phyloP scores from a whole-genome alignment of 768 basidiomycete genomes.

The Gymnopilus junonius region DNA sequence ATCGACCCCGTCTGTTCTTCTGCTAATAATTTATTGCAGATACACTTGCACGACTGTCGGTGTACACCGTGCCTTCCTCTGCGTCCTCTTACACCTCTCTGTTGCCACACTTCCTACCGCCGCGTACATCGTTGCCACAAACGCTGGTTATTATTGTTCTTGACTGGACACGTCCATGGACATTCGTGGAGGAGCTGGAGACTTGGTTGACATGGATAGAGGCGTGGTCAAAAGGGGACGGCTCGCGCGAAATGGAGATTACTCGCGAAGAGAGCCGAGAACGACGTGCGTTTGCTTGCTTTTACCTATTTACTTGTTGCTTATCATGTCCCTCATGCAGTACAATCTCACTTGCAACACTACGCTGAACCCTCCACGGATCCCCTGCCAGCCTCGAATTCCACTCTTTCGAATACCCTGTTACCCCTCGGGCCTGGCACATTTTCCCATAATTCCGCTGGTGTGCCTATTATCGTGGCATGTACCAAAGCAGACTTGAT shows the following conservation, averaged over 20 bases:
- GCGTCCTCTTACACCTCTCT: conserved; percentile 71
- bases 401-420: conserved; percentile 67
- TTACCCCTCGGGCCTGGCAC: conserved; percentile 86
- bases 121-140: conserved; percentile 66
- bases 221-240: conserved; percentile 74
- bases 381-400: conserved; percentile 59
- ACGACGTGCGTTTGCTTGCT: conserved; percentile 58
- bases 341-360: conserved; percentile 88
- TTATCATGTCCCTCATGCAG: conserved; percentile 41
- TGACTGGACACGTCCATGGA: conserved; percentile 96
- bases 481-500: conserved; percentile 95
- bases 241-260: conserved; percentile 72
- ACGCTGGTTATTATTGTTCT: conserved; percentile 83
- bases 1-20: background rate
- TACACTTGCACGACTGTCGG: conserved; percentile 84
- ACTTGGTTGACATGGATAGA: conserved; percentile 90
- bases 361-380: conserved; percentile 83
- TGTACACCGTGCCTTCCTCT: conserved; percentile 89
- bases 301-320: background rate
- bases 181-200: conserved; percentile 84
- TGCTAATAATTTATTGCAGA: conserved; percentile 49
- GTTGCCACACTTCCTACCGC: conserved; percentile 80
- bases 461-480: conserved; percentile 85
- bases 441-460: conserved; percentile 84
- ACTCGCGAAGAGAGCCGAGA: conserved; percentile 82